These are phyloP conservation scores for Beta vulgaris DNA, from an alignment of 148 eudicot genomes.

Conservation along the genomic window DNA sequence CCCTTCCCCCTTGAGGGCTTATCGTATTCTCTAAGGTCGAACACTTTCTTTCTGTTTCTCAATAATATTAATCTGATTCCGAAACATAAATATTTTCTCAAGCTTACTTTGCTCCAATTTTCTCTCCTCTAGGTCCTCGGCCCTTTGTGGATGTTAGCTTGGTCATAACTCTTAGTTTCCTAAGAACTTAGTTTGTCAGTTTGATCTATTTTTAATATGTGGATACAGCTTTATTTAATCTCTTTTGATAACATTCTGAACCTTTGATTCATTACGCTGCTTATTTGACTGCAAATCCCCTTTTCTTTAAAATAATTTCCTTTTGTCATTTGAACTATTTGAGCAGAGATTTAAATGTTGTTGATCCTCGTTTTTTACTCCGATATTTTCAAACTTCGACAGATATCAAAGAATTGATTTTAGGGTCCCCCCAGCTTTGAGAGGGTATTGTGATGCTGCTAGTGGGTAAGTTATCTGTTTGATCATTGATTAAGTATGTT, in stretches of 20 bases:
- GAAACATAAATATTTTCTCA: no score
- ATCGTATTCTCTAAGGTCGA: no score
- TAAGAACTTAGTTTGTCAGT: constrained; percentile 1
- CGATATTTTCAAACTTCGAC: constrained; percentile 20
- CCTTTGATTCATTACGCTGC: not conserved
- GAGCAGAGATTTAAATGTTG: not conserved
- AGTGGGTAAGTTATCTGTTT: constrained; percentile 47
- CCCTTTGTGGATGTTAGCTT: not conserved
- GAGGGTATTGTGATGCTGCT: constrained; percentile 56
- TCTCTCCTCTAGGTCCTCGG: no score
- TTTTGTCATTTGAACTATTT: not conserved
- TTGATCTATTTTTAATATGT: not conserved
- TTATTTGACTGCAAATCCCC: not conserved
- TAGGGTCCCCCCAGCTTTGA: constrained; percentile 70
- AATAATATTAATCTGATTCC: no score
- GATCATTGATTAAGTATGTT: not conserved
- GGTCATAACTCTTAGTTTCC: not conserved
- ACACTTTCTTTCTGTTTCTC: not conserved
- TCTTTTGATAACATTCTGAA: not conserved
- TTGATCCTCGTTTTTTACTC: constrained; percentile 3
- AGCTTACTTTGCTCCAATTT: no score
- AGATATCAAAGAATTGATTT: constrained; percentile 89
- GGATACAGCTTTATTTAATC: no score
- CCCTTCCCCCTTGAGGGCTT: not conserved
- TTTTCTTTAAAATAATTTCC: not conserved